Percentiles rank a stretch among this genome's conserved stretches.
Evolutionary conservation across 140 eudicot species (phyloP).

Genomic region (Erigeron philadelphicus): DNA sequence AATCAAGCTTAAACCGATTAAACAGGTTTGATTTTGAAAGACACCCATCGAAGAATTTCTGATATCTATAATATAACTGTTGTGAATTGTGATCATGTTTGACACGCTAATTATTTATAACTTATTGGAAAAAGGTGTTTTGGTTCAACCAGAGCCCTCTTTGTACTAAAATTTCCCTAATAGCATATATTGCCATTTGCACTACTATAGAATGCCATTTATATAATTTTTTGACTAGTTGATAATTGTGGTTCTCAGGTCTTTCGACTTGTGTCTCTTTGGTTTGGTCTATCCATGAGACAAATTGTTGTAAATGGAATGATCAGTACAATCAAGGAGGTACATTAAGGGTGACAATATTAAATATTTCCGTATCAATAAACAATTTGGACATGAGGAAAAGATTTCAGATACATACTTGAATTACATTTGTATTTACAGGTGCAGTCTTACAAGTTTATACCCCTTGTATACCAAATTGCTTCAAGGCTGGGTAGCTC

Average conservation of each 20-base stretch:
- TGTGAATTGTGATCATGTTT: too few species aligned
- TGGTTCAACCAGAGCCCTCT: too few species aligned
- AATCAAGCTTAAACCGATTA: too few species aligned
- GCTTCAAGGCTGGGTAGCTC: slow-evolving; percentile 91
- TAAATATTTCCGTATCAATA: slow-evolving; percentile 8
- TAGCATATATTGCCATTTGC: background rate
- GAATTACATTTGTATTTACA: slow-evolving; percentile 26
- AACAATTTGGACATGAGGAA: background rate
- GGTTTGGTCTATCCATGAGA: slow-evolving; percentile 73
- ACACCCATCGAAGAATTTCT: too few species aligned
- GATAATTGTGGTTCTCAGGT: slow-evolving; percentile 48
- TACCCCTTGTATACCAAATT: slow-evolving; percentile 90
- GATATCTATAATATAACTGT: too few species aligned
- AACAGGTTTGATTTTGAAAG: too few species aligned
- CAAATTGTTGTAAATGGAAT: slow-evolving; percentile 66
- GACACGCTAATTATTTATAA: too few species aligned
- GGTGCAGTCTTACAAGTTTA: slow-evolving; percentile 93
- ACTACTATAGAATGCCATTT: background rate
- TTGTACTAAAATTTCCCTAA: too few species aligned
- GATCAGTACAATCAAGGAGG: slow-evolving; percentile 80
- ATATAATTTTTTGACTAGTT: slow-evolving; percentile 16
- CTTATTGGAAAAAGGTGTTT: too few species aligned
- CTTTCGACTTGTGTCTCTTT: slow-evolving; percentile 89
- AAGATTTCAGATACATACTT: slow-evolving; percentile 3
- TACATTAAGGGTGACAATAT: slow-evolving; percentile 24